These are phyloP conservation scores for Claviceps quebecensis DNA, from an alignment of 2,329 filamentous ascomycete genomes.

Conservation along the genomic window DNA sequence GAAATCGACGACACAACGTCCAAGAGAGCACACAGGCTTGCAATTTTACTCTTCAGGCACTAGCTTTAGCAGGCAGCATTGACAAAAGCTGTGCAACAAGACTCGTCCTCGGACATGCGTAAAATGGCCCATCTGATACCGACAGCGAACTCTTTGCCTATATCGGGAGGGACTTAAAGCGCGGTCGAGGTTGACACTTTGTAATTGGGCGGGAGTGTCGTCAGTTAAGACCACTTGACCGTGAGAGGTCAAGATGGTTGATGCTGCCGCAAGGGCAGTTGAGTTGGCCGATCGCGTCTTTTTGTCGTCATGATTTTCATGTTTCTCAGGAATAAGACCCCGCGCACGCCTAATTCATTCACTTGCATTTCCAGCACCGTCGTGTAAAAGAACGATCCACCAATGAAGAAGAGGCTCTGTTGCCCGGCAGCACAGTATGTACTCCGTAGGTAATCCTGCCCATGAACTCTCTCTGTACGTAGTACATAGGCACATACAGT, in stretches of 20 bases:
- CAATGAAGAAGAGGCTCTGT: neutral
- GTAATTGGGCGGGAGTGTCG: neutral
- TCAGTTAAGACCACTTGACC: neutral
- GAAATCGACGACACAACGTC: too few relatives aligned
- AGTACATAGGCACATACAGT: too few relatives aligned
- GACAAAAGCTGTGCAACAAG: conserved; percentile 1
- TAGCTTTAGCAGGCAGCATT: neutral
- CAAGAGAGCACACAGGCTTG: neutral
- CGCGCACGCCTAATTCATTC: too few relatives aligned
- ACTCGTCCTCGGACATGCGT: conserved; percentile 2
- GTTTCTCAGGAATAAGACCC: neutral
- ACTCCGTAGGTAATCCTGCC: too few relatives aligned
- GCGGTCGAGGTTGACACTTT: conserved; percentile 2
- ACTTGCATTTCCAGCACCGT: too few relatives aligned
- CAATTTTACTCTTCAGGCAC: neutral
- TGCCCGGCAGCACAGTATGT: neutral
- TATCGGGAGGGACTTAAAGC: conserved; percentile 1
- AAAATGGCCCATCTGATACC: conserved; percentile 4
- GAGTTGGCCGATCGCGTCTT: neutral
- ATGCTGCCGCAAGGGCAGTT: neutral
- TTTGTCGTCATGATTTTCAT: neutral
- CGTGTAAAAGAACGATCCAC: neutral
- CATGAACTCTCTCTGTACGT: too few relatives aligned
- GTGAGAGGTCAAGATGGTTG: neutral
- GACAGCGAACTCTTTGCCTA: neutral